A percentile compares a stretch with the other conserved stretches of the same genome.
Conservation (phyloP, 257 asterid genomes). For the Solanum arcanum region DNA sequence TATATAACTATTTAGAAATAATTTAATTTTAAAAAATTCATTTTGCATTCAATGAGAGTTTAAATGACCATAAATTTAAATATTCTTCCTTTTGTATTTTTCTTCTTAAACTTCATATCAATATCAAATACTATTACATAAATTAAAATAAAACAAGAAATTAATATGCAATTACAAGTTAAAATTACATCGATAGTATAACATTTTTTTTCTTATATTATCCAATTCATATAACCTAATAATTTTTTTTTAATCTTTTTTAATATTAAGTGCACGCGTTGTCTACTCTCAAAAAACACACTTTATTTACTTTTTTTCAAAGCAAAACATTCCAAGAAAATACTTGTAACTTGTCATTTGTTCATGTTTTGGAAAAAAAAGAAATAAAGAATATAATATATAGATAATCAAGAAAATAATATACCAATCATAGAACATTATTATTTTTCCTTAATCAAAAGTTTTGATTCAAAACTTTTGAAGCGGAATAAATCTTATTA, state of each 20-base stretch:
- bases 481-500: neutral
- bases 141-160: neutral
- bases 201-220: neutral
- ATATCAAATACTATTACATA: neutral
- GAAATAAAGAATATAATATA: neutral
- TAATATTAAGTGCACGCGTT: neutral
- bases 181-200: neutral
- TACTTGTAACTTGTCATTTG: neutral
- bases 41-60: neutral
- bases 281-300: neutral
- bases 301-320: neutral
- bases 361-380: neutral
- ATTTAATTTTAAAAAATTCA: neutral
- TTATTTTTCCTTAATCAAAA: neutral
- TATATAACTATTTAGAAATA: neutral
- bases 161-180: neutral
- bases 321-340: neutral
- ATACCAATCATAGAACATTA: neutral
- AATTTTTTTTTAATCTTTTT: neutral
- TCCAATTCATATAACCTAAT: neutral
- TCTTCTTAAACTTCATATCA: neutral
- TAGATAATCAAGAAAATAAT: neutral
- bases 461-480: neutral
- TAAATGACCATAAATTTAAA: neutral
- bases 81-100: neutral